Percentiles rank a stretch among this genome's conserved stretches.
Evolutionary conservation across 352 stramenopile genomes (phyloP).

Genomic region (Phytophthora meadii): DNA sequence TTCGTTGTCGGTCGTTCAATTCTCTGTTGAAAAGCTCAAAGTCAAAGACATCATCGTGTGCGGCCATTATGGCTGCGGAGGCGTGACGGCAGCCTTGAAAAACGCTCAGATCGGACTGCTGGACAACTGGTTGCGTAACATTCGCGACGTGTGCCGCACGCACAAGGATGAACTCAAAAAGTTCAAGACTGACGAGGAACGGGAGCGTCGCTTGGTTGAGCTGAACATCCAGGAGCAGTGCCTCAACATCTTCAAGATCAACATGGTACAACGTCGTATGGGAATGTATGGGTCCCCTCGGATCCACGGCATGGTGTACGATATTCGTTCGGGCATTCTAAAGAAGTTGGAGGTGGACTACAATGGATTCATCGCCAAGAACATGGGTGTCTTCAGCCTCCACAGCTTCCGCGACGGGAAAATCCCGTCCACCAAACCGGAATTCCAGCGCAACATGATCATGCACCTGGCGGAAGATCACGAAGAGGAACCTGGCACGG

Average conservation of each 20-base stretch:
- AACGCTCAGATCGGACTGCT: slow-evolving; percentile 81
- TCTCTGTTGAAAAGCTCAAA: slow-evolving; percentile 87
- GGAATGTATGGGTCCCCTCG: slow-evolving; percentile 68
- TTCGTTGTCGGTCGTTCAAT: slow-evolving; percentile 66
- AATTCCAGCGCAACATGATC: slow-evolving; percentile 71
- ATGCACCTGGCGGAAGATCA: slow-evolving; percentile 58
- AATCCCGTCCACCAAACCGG: slow-evolving; percentile 51
- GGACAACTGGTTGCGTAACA: slow-evolving; percentile 93
- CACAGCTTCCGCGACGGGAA: slow-evolving; percentile 63
- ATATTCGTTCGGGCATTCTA: slow-evolving; percentile 63
- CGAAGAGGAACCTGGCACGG: slow-evolving; percentile 58
- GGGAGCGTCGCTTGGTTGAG: slow-evolving; percentile 64
- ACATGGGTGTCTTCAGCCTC: slow-evolving; percentile 59
- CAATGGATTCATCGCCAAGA: slow-evolving; percentile 42
- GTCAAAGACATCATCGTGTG: slow-evolving; percentile 93
- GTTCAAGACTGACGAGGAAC: slow-evolving; percentile 34
- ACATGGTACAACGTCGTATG: slow-evolving; percentile 77
- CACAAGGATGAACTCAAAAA: slow-evolving; percentile 35
- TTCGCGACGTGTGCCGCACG: slow-evolving; percentile 67
- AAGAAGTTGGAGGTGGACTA: slow-evolving; percentile 78
- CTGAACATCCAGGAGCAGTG: slow-evolving; percentile 88
- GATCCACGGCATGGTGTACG: slow-evolving; percentile 80
- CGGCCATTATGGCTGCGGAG: slow-evolving; percentile 92
- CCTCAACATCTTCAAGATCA: slow-evolving; percentile 89
- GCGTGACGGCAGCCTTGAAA: slow-evolving; percentile 78